phyloP scores from a whole-genome alignment of 2,329 filamentous ascomycete genomes.

The Clonostachys byssicola region DNA sequence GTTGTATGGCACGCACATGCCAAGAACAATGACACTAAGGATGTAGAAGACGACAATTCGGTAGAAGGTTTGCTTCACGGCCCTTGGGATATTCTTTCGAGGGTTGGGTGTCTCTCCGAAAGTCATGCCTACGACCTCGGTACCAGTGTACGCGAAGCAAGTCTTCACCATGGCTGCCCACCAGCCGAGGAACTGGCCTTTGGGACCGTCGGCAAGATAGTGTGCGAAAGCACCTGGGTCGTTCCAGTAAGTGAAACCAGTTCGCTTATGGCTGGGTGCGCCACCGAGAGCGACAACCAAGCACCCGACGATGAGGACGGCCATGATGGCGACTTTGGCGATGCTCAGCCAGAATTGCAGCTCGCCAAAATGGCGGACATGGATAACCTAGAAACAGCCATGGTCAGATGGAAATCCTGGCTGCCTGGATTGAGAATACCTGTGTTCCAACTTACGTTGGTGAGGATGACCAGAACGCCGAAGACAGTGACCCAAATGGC shows the following conservation, averaged over 20 bases:
- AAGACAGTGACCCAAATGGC: constrained; percentile 31
- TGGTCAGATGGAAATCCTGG: constrained; percentile 6
- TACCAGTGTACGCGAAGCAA: not conserved
- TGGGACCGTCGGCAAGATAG: constrained; percentile 51
- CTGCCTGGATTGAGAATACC: too few relatives aligned
- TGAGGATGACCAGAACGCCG: constrained; percentile 20
- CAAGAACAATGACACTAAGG: constrained; percentile 11
- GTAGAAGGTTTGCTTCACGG: constrained; percentile 15
- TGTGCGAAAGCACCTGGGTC: constrained; percentile 63
- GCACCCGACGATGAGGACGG: constrained; percentile 47
- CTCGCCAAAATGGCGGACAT: constrained; percentile 35
- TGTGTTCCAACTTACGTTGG: constrained; percentile 13
- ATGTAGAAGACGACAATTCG: constrained; percentile 16
- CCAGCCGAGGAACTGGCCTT: constrained; percentile 68
- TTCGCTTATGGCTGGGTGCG: constrained; percentile 62
- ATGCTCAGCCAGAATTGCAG: constrained; percentile 41
- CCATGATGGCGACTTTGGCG: constrained; percentile 35
- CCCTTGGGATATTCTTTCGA: constrained; percentile 11
- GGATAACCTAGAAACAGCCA: constrained; percentile 22
- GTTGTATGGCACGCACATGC: constrained; percentile 16
- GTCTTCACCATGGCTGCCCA: constrained; percentile 6
- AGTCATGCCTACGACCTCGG: constrained; percentile 9
- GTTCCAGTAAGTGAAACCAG: constrained; percentile 62
- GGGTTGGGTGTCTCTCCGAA: constrained; percentile 15
- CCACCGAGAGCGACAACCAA: constrained; percentile 68